Evolutionary conservation across 1,139 yeast genomes (phyloP).

Genomic region (Hansenula sp.): DNA sequence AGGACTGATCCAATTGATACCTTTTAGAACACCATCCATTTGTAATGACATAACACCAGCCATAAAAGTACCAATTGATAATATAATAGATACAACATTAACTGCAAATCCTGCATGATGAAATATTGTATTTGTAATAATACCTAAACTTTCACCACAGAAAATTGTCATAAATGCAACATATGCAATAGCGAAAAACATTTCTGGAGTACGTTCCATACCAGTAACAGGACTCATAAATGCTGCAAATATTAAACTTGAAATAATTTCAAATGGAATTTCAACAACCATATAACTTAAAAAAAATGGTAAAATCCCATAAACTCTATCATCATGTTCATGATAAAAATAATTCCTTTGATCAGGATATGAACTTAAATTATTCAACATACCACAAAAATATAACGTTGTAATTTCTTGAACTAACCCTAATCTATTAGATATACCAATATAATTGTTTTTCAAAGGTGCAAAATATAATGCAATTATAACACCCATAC

Average conservation of each 20-base stretch:
- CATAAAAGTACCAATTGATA: slow-evolving; percentile 75
- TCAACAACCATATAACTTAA: slow-evolving; percentile 63
- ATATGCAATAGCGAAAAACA: slow-evolving; percentile 64
- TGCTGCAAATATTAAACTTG: slow-evolving; percentile 54
- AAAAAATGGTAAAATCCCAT: slow-evolving; percentile 66
- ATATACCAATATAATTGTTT: slow-evolving; percentile 52
- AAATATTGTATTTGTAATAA: slow-evolving; percentile 68
- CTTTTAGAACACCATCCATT: slow-evolving; percentile 66
- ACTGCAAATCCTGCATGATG: slow-evolving; percentile 77
- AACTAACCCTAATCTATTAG: slow-evolving; percentile 66
- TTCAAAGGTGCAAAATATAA: slow-evolving; percentile 70
- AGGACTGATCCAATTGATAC: slow-evolving; percentile 71
- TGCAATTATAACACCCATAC: slow-evolving; percentile 62
- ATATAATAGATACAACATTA: slow-evolving; percentile 58
- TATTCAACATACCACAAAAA: slow-evolving; percentile 77
- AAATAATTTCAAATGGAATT: slow-evolving; percentile 63
- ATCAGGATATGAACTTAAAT: slow-evolving; percentile 68
- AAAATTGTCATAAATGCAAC: slow-evolving; percentile 55
- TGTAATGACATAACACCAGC: slow-evolving; percentile 79
- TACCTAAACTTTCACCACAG: slow-evolving; percentile 83
- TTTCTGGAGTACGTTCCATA: slow-evolving; percentile 60
- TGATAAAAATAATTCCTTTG: slow-evolving; percentile 77
- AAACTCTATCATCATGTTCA: slow-evolving; percentile 72
- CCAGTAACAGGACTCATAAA: slow-evolving; percentile 69
- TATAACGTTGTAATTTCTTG: slow-evolving; percentile 73